Evolutionary conservation across 306 rosid genomes (phyloP).

Genomic region (Cercis canadensis): DNA sequence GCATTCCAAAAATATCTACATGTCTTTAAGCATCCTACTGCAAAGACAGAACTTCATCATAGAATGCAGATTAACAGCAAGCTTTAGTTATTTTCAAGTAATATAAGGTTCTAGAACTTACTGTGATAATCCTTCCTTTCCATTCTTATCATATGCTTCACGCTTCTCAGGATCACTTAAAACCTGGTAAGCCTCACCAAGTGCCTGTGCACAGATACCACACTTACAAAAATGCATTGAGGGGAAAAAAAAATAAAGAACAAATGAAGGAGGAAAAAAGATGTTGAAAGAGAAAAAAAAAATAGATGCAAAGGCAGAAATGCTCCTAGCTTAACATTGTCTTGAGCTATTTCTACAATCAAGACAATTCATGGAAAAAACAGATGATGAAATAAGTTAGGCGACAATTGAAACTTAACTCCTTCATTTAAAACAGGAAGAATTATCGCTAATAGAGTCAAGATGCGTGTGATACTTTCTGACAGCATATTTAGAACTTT

Average conservation of each 20-base stretch:
- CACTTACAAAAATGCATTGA: slow-evolving; percentile 30
- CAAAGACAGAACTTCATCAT: slow-evolving; percentile 24
- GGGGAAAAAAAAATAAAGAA: background rate
- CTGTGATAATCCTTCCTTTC: slow-evolving; percentile 79
- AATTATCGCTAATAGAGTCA: background rate
- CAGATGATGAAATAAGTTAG: background rate
- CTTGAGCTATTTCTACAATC: background rate
- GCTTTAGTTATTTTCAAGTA: slow-evolving; percentile 14
- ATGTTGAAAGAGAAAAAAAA: background rate
- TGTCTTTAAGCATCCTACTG: slow-evolving; percentile 14
- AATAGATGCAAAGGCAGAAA: slow-evolving; percentile 16
- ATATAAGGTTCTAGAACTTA: slow-evolving; percentile 57
- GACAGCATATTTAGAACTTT: background rate
- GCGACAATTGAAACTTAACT: background rate
- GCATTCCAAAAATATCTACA: slow-evolving; percentile 16
- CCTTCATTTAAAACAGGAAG: background rate
- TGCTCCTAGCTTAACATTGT: background rate
- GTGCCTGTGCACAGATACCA: slow-evolving; percentile 57
- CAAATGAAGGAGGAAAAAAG: background rate
- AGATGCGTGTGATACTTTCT: background rate
- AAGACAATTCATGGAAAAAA: background rate
- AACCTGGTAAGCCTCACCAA: slow-evolving; percentile 99
- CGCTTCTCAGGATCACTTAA: slow-evolving; percentile 94
- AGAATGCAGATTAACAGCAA: slow-evolving; percentile 14
- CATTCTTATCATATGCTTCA: slow-evolving; percentile 80